Conservation (phyloP, 768 basidiomycete species). For the Lactifluus echinatus region DNA sequence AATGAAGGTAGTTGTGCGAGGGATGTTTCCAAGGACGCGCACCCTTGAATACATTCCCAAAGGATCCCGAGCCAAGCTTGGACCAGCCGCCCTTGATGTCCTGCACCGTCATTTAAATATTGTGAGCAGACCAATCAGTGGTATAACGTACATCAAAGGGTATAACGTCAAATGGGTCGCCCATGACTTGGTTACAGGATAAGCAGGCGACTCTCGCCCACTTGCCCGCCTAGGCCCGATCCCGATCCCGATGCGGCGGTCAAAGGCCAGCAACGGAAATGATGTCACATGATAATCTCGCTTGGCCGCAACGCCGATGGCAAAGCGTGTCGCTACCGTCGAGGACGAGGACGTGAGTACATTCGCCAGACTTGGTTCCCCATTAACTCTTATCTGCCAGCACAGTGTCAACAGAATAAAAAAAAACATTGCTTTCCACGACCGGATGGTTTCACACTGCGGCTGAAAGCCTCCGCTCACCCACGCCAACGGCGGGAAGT, state of each 20-base stretch:
- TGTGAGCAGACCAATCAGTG: neutral
- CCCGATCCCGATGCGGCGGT: no score
- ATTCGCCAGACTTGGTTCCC: neutral
- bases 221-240: neutral
- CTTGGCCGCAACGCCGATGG: neutral
- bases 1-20: neutral
- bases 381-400: neutral
- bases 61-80: conserved; percentile 86
- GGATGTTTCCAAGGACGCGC: conserved; percentile 25
- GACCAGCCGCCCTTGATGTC: conserved; percentile 86
- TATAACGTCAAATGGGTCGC: conserved; percentile 81
- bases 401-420: neutral
- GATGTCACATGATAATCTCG: neutral
- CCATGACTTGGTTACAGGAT: conserved; percentile 25
- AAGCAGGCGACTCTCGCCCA: no score
- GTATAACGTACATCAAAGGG: conserved; percentile 59
- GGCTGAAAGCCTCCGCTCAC: neutral
- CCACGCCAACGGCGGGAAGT: neutral
- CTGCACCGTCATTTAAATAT: conserved; percentile 29
- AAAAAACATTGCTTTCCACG: neutral
- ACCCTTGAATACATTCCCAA: conserved; percentile 90
- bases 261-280: neutral
- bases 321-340: neutral
- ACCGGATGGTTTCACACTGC: neutral
- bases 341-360: neutral